Evolutionary conservation across 139 green algal species (phyloP).

Genomic region (Chlamydomonas schloesseri): DNA sequence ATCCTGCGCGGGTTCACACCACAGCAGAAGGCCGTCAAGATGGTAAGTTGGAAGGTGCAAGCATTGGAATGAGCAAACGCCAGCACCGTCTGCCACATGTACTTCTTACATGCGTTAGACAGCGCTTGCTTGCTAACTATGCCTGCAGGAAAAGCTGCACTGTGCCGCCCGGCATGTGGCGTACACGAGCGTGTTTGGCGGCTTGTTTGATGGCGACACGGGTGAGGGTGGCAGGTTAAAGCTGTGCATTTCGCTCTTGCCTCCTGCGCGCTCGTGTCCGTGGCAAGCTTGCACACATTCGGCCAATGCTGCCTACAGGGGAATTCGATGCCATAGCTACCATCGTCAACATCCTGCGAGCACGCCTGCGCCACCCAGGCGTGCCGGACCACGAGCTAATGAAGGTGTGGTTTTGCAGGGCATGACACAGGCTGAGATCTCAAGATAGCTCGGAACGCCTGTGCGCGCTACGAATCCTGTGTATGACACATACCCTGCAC

Average conservation of each 20-base stretch:
- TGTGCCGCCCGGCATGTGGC: slow-evolving; percentile 21
- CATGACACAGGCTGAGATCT: too few species aligned
- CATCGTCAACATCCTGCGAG: slow-evolving; percentile 18
- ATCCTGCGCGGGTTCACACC: slow-evolving; percentile 23
- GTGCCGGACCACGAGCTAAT: slow-evolving; percentile 29
- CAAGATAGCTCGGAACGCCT: too few species aligned
- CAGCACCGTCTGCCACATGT: background rate
- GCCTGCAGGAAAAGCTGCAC: slow-evolving; percentile 24
- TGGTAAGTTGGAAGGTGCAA: background rate
- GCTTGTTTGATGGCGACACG: background rate
- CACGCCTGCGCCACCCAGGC: background rate
- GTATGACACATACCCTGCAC: too few species aligned
- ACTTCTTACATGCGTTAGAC: background rate
- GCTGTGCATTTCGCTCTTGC: too few species aligned
- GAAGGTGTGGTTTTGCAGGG: background rate
- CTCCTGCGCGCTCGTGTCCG: too few species aligned
- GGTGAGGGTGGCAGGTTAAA: background rate
- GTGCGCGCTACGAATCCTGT: too few species aligned
- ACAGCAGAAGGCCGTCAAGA: slow-evolving; percentile 27
- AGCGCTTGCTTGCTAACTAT: too few species aligned
- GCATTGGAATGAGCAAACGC: too few species aligned
- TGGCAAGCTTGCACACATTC: background rate
- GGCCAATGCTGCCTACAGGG: background rate
- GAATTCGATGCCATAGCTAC: slow-evolving; percentile 19
- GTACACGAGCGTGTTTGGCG: slow-evolving; percentile 13